Conservation (phyloP, 257 asterid genomes). For the Solanum corneliomulleri region DNA sequence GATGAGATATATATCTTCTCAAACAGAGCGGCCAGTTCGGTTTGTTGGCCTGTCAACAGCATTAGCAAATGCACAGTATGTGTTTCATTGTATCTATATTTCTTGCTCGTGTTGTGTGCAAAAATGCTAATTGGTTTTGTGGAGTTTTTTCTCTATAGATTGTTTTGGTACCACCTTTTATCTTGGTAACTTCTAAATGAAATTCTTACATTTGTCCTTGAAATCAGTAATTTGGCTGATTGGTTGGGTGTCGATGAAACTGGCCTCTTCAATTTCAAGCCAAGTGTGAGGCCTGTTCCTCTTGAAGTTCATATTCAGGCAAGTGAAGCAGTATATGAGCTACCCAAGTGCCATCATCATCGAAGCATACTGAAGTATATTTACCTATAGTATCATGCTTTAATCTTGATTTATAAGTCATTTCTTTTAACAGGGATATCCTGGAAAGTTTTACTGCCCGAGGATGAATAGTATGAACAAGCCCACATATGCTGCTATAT, state of each 20-base stretch:
- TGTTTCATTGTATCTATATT: neutral
- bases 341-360: neutral
- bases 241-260: conserved; percentile 95
- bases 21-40: conserved; percentile 81
- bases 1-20: conserved; percentile 98
- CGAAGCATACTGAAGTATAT: neutral
- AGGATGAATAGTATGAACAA: conserved; percentile 99
- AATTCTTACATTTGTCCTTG: neutral
- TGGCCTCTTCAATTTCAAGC: conserved; percentile 95
- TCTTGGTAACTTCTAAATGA: neutral
- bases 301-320: conserved; percentile 99
- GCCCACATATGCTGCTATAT: conserved; percentile 96
- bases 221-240: conserved; percentile 82
- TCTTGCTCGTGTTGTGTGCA: neutral
- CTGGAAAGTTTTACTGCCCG: conserved; percentile 97
- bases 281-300: conserved; percentile 99
- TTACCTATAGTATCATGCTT: neutral
- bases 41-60: conserved; percentile 98
- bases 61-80: conserved; percentile 90
- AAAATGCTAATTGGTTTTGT: neutral
- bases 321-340: conserved; percentile 13
- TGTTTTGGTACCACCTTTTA: neutral
- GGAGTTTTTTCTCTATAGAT: neutral
- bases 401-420: neutral
- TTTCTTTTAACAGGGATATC: conserved; percentile 67